Evolutionary conservation across 106 monocot species (phyloP).

Genomic region (Acorus calamus): DNA sequence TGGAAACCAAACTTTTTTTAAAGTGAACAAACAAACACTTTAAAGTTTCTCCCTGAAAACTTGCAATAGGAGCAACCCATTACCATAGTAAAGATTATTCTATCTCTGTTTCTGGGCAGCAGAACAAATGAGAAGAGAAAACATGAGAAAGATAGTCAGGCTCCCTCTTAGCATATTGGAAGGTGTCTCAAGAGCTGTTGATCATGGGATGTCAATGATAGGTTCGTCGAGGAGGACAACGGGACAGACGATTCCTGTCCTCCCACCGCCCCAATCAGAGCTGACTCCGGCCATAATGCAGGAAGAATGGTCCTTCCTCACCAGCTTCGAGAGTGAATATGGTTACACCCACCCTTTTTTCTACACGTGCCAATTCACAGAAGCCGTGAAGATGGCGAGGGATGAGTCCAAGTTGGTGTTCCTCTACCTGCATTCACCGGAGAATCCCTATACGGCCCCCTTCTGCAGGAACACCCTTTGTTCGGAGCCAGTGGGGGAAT

Average conservation of each 20-base stretch:
- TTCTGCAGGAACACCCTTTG: slow-evolving; percentile 26
- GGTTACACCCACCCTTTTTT: slow-evolving; percentile 21
- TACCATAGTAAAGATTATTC: no score
- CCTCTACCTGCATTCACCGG: slow-evolving; percentile 25
- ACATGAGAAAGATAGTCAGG: background rate
- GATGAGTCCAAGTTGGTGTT: slow-evolving; percentile 27
- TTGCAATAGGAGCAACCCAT: no score
- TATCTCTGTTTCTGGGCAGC: no score
- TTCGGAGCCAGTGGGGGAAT: slow-evolving; percentile 19
- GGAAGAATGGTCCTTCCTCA: slow-evolving; percentile 9
- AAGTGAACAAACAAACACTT: no score
- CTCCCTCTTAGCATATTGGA: slow-evolving; percentile 18
- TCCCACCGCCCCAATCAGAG: background rate
- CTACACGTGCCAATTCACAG: slow-evolving; percentile 14
- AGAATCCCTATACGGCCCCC: slow-evolving; percentile 4
- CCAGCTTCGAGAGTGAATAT: background rate
- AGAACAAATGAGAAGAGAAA: no score
- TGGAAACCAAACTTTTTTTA: no score
- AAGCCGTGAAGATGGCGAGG: slow-evolving; percentile 14
- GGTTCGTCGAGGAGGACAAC: background rate
- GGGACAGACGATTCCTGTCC: background rate
- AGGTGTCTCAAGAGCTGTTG: slow-evolving; percentile 13
- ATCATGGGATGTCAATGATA: background rate
- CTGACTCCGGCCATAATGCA: background rate
- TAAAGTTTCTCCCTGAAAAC: no score